Conservation (phyloP, 2,329 filamentous ascomycete species). For the Colletotrichum musicola region DNA sequence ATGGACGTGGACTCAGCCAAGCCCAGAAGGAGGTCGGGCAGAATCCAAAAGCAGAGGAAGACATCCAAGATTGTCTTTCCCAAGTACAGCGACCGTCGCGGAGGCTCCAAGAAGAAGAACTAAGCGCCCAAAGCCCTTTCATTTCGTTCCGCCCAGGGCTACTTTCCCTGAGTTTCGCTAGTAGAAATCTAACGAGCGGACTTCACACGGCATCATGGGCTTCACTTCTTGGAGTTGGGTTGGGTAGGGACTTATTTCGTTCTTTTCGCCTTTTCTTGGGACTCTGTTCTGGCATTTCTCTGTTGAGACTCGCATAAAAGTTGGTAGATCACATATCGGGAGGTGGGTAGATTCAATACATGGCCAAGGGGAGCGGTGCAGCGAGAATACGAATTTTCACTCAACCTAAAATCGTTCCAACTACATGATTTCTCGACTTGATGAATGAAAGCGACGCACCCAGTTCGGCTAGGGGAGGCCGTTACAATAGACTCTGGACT, state of each 20-base stretch:
- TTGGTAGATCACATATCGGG: slow-evolving; percentile 1
- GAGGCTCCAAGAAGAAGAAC: slow-evolving; percentile 54
- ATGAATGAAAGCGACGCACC: neutral
- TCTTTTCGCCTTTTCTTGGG: neutral
- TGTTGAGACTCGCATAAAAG: slow-evolving; percentile 18
- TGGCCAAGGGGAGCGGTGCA: neutral
- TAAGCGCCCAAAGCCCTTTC: slow-evolving; percentile 14
- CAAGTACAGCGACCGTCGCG: slow-evolving; percentile 66
- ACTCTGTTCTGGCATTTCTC: slow-evolving; percentile 1
- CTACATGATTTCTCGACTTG: neutral
- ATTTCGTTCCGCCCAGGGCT: neutral
- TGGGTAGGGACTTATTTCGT: slow-evolving; percentile 11
- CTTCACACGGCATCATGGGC: neutral
- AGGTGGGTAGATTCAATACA: neutral
- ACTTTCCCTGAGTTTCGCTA: neutral
- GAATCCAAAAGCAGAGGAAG: slow-evolving; percentile 69
- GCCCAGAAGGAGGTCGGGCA: slow-evolving; percentile 52
- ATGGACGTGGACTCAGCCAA: slow-evolving; percentile 71
- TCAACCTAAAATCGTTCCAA: neutral
- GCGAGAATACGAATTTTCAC: neutral
- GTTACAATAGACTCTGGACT: neutral
- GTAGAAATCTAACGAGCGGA: neutral
- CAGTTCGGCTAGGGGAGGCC: neutral
- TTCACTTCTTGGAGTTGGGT: slow-evolving; percentile 20
- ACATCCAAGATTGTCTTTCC: slow-evolving; percentile 71